These are phyloP conservation scores for Alternaria ventricosa DNA, from an alignment of 2,329 filamentous ascomycete species.

Conservation along the genomic window DNA sequence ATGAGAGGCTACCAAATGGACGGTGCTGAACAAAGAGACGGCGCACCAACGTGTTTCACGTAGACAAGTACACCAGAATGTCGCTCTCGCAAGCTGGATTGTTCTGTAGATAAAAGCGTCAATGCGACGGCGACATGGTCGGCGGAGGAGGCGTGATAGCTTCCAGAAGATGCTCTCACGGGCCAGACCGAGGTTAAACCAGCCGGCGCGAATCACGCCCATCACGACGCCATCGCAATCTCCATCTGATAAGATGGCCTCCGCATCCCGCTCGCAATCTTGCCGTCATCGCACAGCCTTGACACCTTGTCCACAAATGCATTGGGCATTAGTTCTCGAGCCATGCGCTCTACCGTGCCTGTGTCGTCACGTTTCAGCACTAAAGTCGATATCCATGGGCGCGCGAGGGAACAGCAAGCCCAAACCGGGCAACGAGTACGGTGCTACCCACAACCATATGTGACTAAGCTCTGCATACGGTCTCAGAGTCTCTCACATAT, in stretches of 20 bases:
- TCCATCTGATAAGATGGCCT: slow-evolving; percentile 9
- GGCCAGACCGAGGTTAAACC: slow-evolving; percentile 22
- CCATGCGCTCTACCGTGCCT: neutral
- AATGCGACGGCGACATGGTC: neutral
- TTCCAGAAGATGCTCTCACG: slow-evolving; percentile 30
- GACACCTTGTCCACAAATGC: neutral
- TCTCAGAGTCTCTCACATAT: neutral
- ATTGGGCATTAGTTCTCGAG: neutral
- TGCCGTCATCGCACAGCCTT: neutral
- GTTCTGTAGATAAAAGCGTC: neutral
- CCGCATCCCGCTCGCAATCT: neutral
- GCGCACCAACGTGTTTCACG: neutral
- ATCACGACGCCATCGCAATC: neutral
- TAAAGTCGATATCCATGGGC: neutral
- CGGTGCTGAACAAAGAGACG: neutral
- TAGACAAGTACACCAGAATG: neutral
- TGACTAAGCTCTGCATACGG: neutral
- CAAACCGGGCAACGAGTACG: neutral
- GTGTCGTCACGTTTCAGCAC: neutral
- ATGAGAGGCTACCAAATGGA: neutral
- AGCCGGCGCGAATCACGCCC: slow-evolving; percentile 4
- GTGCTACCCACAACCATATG: neutral
- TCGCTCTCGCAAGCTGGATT: neutral
- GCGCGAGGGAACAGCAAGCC: neutral
- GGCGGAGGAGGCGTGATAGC: slow-evolving; percentile 8